Evolutionary conservation across 495 filamentous ascomycete genomes (phyloP).

Genomic region (Endocarpon pusillum): DNA sequence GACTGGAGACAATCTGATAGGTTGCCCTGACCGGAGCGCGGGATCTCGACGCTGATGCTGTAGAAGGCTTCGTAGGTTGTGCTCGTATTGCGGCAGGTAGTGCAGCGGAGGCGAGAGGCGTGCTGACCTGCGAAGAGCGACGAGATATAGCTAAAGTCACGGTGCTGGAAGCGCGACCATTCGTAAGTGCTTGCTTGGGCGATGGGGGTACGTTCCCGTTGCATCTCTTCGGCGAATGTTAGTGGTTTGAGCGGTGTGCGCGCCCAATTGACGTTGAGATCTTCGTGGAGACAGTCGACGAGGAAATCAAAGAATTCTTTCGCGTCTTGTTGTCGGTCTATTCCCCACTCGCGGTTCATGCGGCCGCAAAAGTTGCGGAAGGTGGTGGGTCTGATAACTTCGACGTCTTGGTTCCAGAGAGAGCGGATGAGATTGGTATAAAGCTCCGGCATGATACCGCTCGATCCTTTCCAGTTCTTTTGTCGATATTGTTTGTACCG

Average conservation of each 20-base stretch:
- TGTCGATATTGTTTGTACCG: slow-evolving; percentile 38
- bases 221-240: slow-evolving; percentile 42
- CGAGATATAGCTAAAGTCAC: slow-evolving; percentile 47
- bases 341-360: slow-evolving; percentile 39
- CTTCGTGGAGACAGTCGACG: slow-evolving; percentile 55
- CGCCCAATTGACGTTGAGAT: slow-evolving; percentile 52
- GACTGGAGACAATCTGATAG: slow-evolving; percentile 48
- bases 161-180: slow-evolving; percentile 53
- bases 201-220: slow-evolving; percentile 44
- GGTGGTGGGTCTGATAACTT: slow-evolving; percentile 37
- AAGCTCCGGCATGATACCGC: slow-evolving; percentile 62
- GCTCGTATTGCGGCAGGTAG: slow-evolving; percentile 44
- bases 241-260: slow-evolving; percentile 38
- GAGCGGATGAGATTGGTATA: slow-evolving; percentile 60
- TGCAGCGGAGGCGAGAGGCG: slow-evolving; percentile 44
- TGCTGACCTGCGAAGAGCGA: slow-evolving; percentile 58
- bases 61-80: slow-evolving; percentile 62
- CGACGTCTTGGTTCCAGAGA: slow-evolving; percentile 51
- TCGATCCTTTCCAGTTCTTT: slow-evolving; percentile 52
- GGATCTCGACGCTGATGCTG: slow-evolving; percentile 50
- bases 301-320: slow-evolving; percentile 64
- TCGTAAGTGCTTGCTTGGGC: slow-evolving; percentile 42
- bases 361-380: slow-evolving; percentile 40
- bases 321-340: slow-evolving; percentile 57
- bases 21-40: slow-evolving; percentile 29